Evolutionary conservation across 106 monocot species (phyloP).

Genomic region (Amphibolis antarctica): DNA sequence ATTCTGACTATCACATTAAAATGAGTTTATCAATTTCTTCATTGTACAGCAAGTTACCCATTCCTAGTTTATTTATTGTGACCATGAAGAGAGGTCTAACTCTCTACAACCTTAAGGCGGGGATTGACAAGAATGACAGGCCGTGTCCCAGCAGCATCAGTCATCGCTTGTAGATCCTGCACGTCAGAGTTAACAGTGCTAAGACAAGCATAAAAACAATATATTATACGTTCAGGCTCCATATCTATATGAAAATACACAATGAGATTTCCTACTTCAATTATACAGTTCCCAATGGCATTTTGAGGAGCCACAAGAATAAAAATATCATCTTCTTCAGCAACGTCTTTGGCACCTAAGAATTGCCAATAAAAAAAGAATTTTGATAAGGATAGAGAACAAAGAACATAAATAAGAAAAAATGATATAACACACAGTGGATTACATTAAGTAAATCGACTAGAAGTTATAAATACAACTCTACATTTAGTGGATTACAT

Average conservation of each 20-base stretch:
- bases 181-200: not conserved
- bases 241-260: not conserved
- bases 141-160: slow-evolving; percentile 68
- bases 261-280: slow-evolving; percentile 44
- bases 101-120: slow-evolving; percentile 60
- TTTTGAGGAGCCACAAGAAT: slow-evolving; percentile 90
- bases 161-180: slow-evolving; percentile 88
- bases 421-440: no score
- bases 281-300: slow-evolving; percentile 97
- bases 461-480: no score
- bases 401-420: not conserved
- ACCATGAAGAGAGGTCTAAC: not conserved
- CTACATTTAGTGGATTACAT: no score
- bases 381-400: not conserved
- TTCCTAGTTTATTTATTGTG: not conserved
- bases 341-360: slow-evolving; percentile 75
- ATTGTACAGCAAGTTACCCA: not conserved
- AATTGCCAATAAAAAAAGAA: slow-evolving; percentile 1
- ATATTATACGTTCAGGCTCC: not conserved
- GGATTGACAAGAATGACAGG: slow-evolving; percentile 98
- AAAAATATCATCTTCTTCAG: slow-evolving; percentile 88
- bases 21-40: not conserved
- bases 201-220: not conserved
- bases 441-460: no score
- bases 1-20: not conserved